Conservation (phyloP, 2,329 filamentous ascomycete genomes). For the Ceratocystis variospora region DNA sequence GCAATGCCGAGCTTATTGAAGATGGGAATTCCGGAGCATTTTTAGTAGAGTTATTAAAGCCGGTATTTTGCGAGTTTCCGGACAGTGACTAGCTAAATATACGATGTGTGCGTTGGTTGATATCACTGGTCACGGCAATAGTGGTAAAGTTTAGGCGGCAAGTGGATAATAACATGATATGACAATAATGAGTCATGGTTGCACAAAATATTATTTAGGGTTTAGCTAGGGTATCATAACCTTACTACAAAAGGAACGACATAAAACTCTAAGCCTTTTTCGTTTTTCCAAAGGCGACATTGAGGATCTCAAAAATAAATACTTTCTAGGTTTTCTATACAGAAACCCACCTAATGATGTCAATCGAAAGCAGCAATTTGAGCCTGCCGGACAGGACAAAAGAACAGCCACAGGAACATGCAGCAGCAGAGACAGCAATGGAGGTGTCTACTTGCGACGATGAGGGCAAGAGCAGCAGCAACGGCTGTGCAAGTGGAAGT, state of each 20-base stretch:
- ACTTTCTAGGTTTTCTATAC: background rate
- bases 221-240: background rate
- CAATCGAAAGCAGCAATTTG: background rate
- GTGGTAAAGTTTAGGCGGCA: too few species aligned
- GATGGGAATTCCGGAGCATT: background rate
- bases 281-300: background rate
- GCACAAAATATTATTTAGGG: background rate
- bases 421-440: background rate
- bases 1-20: background rate
- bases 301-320: background rate
- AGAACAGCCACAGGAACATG: background rate
- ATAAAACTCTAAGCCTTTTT: background rate
- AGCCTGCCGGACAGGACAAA: constrained; percentile 6
- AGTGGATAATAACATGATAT: background rate
- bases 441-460: background rate
- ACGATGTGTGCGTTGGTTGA: background rate
- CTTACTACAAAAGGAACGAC: background rate
- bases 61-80: background rate
- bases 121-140: background rate
- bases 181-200: background rate
- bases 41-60: constrained; percentile 9
- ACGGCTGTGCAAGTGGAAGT: background rate
- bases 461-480: background rate
- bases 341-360: background rate
- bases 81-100: background rate